Base-by-base conservation (phyloP, 345 rosid species). In the Acer campestre region DNA sequence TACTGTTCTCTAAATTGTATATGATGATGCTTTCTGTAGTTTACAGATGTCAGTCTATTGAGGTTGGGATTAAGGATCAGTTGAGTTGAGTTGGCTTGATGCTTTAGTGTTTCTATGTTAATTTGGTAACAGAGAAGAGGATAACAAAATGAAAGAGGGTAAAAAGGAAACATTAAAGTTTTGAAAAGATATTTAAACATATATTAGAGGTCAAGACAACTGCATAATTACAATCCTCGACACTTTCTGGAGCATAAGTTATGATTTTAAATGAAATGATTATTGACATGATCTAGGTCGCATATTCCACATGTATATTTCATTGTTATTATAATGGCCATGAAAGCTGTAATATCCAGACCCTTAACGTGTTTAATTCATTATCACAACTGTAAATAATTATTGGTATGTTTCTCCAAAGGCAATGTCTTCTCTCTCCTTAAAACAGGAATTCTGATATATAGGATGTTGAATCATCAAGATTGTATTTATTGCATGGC, bases 21-120 rank as follows among this genome's bases (percentile, higher is more conserved):
- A 18, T 3, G 53, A 10, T 72, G 29, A 73, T 61, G 42, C 58
- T 49, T 25, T 31, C 4, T 29, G 59, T 61, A 25, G 23, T 44
- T 44, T 25, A 1, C 13, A 3, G 23, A 20, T 74, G 51, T 13
- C 20, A 8, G 17, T 29, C 10, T 51, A 12, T 56, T 13, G 38
- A 64, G 12, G 49, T 64, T 11, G 25, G 14, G 25, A 62, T 27
- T 23, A 61, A 31, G 14, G 25, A 62, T 27, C 13, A 61, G 40
- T 61, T 42, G 9, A 44, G 40, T 46, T 74, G 70, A n/a, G 70
- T 29, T 48, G 18, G 70, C 49, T 38, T 64, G 20, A 61, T 49
- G 38, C 27, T 7, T 44, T 64, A n/a, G 48, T 31, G n/a, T 13
- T 49, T 64, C 7, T 51, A 29, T 44, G 11, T 29, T 63, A 61